Base-by-base conservation (phyloP, 2,329 filamentous ascomycete genomes). In the Lachnellula occidentalis region DNA sequence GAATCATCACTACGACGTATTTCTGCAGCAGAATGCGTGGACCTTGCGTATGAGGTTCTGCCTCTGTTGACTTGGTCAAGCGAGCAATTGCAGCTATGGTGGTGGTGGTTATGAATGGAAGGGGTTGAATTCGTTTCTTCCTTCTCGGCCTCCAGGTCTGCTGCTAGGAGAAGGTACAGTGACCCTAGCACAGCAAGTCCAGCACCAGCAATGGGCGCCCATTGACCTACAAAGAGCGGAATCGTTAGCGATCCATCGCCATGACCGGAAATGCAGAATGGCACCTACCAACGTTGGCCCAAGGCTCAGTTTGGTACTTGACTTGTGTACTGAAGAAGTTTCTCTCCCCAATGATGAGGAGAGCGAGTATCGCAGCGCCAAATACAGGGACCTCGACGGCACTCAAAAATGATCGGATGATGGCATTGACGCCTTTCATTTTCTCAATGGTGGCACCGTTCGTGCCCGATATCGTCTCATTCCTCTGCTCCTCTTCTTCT, bases 321-420 rank as follows among this genome's bases (percentile, higher is more conserved):
- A 87, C 72, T 53, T 78, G 80, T 0, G 52, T 19, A 47, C 80
- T 86, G 60, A 76, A 86, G 59, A 87, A 82, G 60, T 88, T 87
- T 34, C 74, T 73, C 67, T 87, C 85, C 0, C 85, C 85, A 0
- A 83, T 67, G 4, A 83, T 71, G 3, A 87, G 70, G 5, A 87
- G 80, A 1, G 79, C 76, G 1, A 86, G 54, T 0, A 85, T 78
- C 1, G 80, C 80, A 5, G 74, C 79, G 1, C 74, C 76, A 53
- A 86, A 85, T 0, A 87, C 61, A 0, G 81, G 81, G 3, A 84
- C 72, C 53, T 83, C 80, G 1, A 84, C 73, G 34, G 77, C 80
- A 14, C 71, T 76, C 12, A 83, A 71, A 27, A 82, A 80, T 9
- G 72, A 72, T 1, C 74, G 73, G 50, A 86, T 77, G 56, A 76